Evolutionary conservation across 1,284 basidiomycete species (phyloP).

Genomic region (Ganoderma lucidum): DNA sequence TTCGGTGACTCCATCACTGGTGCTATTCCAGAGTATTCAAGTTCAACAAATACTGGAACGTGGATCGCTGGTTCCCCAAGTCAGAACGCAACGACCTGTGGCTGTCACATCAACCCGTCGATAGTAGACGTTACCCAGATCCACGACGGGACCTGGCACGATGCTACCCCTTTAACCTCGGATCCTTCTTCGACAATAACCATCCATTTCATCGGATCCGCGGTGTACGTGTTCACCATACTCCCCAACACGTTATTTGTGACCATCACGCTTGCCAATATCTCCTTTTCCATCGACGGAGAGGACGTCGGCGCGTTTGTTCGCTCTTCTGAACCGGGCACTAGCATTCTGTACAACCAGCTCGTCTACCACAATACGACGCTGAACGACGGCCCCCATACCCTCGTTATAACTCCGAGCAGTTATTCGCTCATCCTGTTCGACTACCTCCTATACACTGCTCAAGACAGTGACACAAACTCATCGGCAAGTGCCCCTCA

Average conservation of each 20-base stretch:
- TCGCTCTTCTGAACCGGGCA: not conserved
- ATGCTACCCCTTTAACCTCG: not conserved
- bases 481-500: too few relatives aligned
- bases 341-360: too few relatives aligned
- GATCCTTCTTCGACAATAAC: not conserved
- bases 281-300: not conserved
- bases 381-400: slow-evolving; percentile 29
- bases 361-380: slow-evolving; percentile 33
- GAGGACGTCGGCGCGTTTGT: not conserved
- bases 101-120: not conserved
- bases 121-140: not conserved
- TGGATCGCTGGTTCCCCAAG: too few relatives aligned
- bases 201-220: not conserved
- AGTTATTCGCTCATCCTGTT: slow-evolving; percentile 25
- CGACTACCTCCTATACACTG: slow-evolving; percentile 33
- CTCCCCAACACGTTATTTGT: not conserved
- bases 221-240: not conserved
- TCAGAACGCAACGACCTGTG: not conserved
- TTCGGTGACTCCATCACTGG: too few relatives aligned
- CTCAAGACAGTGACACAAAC: not conserved
- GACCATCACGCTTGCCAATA: not conserved
- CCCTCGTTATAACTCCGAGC: slow-evolving; percentile 21
- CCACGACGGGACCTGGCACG: not conserved
- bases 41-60: too few relatives aligned
- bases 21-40: too few relatives aligned